Evolutionary conservation across 2,329 filamentous ascomycete genomes (phyloP).

Genomic region (Exserohilum rostratum): DNA sequence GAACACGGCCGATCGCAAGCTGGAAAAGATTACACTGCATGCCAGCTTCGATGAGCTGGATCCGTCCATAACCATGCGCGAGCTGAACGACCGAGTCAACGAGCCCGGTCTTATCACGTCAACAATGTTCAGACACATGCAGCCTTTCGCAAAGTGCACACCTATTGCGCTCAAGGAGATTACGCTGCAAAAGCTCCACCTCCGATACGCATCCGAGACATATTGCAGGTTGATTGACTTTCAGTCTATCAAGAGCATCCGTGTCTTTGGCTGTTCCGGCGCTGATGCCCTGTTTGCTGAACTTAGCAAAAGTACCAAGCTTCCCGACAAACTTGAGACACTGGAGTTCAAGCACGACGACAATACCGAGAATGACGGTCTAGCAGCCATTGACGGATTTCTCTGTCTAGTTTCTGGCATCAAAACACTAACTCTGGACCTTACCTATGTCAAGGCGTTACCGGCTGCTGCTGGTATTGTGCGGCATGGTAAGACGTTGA

Average conservation of each 20-base stretch:
- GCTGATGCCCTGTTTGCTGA: slow-evolving; percentile 56
- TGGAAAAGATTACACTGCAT: slow-evolving; percentile 57
- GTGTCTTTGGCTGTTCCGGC: slow-evolving; percentile 53
- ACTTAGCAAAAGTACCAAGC: slow-evolving; percentile 52
- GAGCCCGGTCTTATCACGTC: slow-evolving; percentile 54
- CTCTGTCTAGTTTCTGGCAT: slow-evolving; percentile 55
- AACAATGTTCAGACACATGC: slow-evolving; percentile 55
- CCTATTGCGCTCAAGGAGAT: slow-evolving; percentile 54
- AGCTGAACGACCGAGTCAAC: slow-evolving; percentile 56
- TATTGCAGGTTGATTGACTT: slow-evolving; percentile 58
- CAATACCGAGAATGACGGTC: slow-evolving; percentile 54
- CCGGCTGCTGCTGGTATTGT: slow-evolving; percentile 52
- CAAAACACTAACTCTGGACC: slow-evolving; percentile 52
- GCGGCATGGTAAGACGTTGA: slow-evolving; percentile 55
- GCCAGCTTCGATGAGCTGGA: slow-evolving; percentile 53
- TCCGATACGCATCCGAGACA: slow-evolving; percentile 56
- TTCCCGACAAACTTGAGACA: slow-evolving; percentile 54
- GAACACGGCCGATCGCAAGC: slow-evolving; percentile 42
- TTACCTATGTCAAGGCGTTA: slow-evolving; percentile 50
- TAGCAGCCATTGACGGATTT: slow-evolving; percentile 56
- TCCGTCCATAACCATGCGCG: slow-evolving; percentile 43
- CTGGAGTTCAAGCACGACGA: slow-evolving; percentile 57
- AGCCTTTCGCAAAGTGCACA: slow-evolving; percentile 55
- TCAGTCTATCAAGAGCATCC: slow-evolving; percentile 50
- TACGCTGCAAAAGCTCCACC: slow-evolving; percentile 52